Evolutionary conservation across 1,139 yeast genomes (phyloP), one percentile per base, ranked within the genome.

Genomic region (Suhomyces coccinellae): DNA sequence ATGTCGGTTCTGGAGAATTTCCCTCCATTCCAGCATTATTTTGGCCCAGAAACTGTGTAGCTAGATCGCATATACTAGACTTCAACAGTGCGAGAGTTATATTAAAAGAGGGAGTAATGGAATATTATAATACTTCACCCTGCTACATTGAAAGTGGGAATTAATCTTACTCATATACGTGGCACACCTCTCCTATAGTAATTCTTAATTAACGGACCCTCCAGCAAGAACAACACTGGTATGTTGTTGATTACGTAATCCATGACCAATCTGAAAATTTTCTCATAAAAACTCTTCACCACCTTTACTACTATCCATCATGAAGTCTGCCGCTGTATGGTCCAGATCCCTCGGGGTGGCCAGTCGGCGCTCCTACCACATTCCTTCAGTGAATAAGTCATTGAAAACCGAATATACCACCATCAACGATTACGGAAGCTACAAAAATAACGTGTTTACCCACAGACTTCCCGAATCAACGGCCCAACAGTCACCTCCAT

Each of bases 401-500:
- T 60, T 67, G 42, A 61, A 63, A 48, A 67, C 73, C 17, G 54
- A 52, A 43, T 68, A 66, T 53, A 66, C 63, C 29, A 53, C 63
- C 24, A 54, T 69, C 41, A 58, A 65, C 45, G 71, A 73, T 55
- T 73, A 71, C 54, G 73, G 73, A 22, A 67, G 73, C 41, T 72
- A 72, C 61, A 72, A 62, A 54, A 65, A 69, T 55, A 71, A 67
- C 41, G 61, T 69, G 35, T 73, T 70, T 62, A 72, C 78, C 36
- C 79, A 74, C 51, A 67, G 78, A 59, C 66, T 74, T 51, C 78
- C 79, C 7, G 79, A 73, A 58, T 67, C 76, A 6, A 70, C 78
- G 8, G 79, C 79, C 16, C 71, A 70, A 51, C 79, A 80, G 59
- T 81, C 88, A 14, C 87, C 97, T 2, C 78, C 84, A 20, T 73